Percentiles rank a stretch among this genome's conserved stretches.
phyloP scores from a whole-genome alignment of 2,329 filamentous ascomycete genomes.

The Aspergillus jensenii region DNA sequence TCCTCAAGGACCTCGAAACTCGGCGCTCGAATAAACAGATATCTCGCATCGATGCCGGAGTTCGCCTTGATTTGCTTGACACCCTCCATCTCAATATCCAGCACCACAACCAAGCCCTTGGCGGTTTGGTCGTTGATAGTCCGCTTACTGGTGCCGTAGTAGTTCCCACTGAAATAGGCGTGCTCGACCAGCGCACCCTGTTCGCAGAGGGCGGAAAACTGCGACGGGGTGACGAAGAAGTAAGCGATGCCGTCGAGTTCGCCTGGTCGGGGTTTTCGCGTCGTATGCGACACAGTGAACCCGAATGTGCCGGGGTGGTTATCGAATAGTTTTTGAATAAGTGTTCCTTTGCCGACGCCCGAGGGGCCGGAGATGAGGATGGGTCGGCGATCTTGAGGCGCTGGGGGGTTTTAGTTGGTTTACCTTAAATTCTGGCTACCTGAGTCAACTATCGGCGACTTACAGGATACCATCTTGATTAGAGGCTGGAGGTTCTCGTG shows the following conservation, averaged over 20 bases:
- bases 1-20: constrained; percentile 68
- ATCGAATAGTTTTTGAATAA: constrained; percentile 28
- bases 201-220: constrained; percentile 63
- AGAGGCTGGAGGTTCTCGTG: too few species aligned
- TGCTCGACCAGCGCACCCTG: constrained; percentile 74
- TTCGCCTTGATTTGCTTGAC: constrained; percentile 81
- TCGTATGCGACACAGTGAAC: constrained; percentile 53
- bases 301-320: constrained; percentile 30
- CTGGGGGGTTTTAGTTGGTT: neutral
- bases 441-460: too few species aligned
- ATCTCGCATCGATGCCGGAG: constrained; percentile 66
- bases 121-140: constrained; percentile 18
- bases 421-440: too few species aligned
- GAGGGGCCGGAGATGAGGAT: constrained; percentile 32
- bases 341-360: constrained; percentile 32
- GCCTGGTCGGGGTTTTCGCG: constrained; percentile 69
- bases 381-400: constrained; percentile 16
- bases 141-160: constrained; percentile 73
- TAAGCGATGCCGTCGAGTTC: constrained; percentile 74
- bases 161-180: constrained; percentile 75
- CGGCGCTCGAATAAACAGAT: constrained; percentile 78
- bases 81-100: constrained; percentile 89
- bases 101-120: constrained; percentile 61
- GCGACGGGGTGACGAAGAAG: constrained; percentile 64
- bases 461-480: too few species aligned